Evolutionary conservation across 1,284 basidiomycete genomes (phyloP), one percentile per base, ranked within the genome.

Genomic region (Austropuccinia psidii): DNA sequence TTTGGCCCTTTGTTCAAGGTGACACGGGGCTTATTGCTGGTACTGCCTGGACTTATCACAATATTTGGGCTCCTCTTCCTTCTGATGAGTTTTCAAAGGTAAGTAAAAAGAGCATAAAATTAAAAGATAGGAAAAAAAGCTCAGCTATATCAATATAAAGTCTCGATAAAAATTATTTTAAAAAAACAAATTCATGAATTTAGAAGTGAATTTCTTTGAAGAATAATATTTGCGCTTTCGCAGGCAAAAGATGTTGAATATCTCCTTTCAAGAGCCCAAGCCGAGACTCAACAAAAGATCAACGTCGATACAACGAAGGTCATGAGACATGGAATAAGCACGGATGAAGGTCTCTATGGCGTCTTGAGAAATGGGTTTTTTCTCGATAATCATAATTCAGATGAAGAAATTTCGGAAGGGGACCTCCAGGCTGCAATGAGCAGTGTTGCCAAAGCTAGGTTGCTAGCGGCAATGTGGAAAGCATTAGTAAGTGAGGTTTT

Each of bases 401-500:
- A 4, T 4, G 54, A 35, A n/a, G 70, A 73, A 33, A 61, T 47
- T 35, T 52, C 60, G n/a, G 61, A 64, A 55, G 60, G 52, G 31
- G 60, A 73, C 11, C 64, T 73, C 24, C 35, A 64, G 57, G 41
- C 19, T n/a, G 47, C 60, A 24, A 65, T 73, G 19, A 29, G 60
- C 9, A 35, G 35, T 8, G 60, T 73, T 2, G 61, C 70, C 27
- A 47, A 50, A 5, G 70, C 60, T 33, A 27, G 70, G 35, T 52
- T 73, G 9, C 33, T 73, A 7, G 70, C 70, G 45, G 70, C 70
- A 3, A 64, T 73, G 19, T 73, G 70, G 70, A 73, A 73, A 57
- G 70, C 61, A 21, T 47, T 43, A 15, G 68, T 72, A 8, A 50
- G 57, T 24, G 7, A 33, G 2, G 29, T 55, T 55, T 17, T 7